Percentiles rank a stretch among this genome's conserved stretches.
phyloP scores from a whole-genome alignment of 2,329 filamentous ascomycete genomes.

The Trichothecium sympodiale region DNA sequence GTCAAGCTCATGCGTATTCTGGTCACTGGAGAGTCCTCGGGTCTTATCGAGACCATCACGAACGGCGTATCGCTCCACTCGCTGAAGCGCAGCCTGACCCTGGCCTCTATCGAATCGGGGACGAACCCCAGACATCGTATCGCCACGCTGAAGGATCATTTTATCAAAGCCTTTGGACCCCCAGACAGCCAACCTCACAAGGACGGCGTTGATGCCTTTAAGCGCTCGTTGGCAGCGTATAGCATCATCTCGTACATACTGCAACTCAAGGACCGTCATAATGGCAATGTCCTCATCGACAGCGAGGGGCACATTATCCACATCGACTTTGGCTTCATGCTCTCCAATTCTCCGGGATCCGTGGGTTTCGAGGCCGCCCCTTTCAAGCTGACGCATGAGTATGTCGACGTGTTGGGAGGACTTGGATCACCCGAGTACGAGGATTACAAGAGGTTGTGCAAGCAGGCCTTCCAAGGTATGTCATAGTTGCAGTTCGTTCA shows the following conservation, averaged over 20 bases:
- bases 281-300: constrained; percentile 78
- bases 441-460: constrained; percentile 69
- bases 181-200: constrained; percentile 58
- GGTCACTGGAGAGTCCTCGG: constrained; percentile 75
- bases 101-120: constrained; percentile 62
- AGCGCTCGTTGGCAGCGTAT: constrained; percentile 72
- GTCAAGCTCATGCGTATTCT: constrained; percentile 80
- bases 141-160: constrained; percentile 72
- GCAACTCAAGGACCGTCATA: constrained; percentile 78
- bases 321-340: constrained; percentile 85
- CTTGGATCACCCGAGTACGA: constrained; percentile 58
- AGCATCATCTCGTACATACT: constrained; percentile 76
- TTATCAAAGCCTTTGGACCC: constrained; percentile 66
- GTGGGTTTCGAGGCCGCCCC: constrained; percentile 81
- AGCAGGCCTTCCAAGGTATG: constrained; percentile 70
- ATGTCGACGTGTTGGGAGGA: constrained; percentile 73
- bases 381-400: constrained; percentile 79
- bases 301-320: constrained; percentile 80
- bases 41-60: constrained; percentile 78
- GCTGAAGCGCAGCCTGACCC: constrained; percentile 68
- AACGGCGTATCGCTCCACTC: constrained; percentile 83
- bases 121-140: constrained; percentile 65
- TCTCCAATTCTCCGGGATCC: constrained; percentile 74
- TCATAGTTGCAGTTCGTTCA: constrained; percentile 4
- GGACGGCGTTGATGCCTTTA: constrained; percentile 67